These are phyloP conservation scores for Paragyromitra xinjiangensis DNA, from an alignment of 495 filamentous ascomycete species.

Conservation along the genomic window DNA sequence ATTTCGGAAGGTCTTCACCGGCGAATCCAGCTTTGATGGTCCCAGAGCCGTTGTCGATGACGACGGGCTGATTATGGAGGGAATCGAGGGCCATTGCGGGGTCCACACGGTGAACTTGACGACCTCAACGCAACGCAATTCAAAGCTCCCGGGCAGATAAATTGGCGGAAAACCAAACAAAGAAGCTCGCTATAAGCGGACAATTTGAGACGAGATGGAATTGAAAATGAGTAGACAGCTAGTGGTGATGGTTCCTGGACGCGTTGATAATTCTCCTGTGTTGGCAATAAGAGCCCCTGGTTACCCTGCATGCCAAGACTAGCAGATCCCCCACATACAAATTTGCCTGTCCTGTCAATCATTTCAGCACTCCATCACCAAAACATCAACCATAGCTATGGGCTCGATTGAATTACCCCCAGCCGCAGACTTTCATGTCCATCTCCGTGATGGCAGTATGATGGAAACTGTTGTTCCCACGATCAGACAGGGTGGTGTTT, in stretches of 20 bases:
- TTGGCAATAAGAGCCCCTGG: constrained; percentile 41
- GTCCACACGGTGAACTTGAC: constrained; percentile 2
- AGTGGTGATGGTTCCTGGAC: constrained; percentile 34
- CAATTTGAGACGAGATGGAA: constrained; percentile 20
- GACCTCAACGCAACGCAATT: constrained; percentile 33
- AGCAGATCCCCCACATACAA: constrained; percentile 36
- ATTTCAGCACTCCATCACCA: background rate
- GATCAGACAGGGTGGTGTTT: constrained; percentile 75
- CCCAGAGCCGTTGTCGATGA: constrained; percentile 98
- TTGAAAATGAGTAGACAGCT: constrained; percentile 25
- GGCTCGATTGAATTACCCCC: constrained; percentile 69
- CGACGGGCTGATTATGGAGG: constrained; percentile 95
- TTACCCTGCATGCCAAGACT: constrained; percentile 50
- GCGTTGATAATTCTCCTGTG: constrained; percentile 46
- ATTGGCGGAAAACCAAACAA: background rate
- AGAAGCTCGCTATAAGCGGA: background rate
- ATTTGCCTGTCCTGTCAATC: constrained; percentile 10
- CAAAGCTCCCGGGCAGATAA: constrained; percentile 10
- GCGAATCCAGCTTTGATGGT: constrained; percentile 98
- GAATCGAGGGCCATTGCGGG: constrained; percentile 66
- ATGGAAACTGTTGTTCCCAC: constrained; percentile 82
- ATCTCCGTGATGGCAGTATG: constrained; percentile 81
- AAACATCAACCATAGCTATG: constrained; percentile 39
- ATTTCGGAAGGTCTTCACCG: constrained; percentile 93
- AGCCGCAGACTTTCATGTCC: constrained; percentile 75